Conservation (phyloP, 306 rosid species). For the Cajanus cajan region DNA sequence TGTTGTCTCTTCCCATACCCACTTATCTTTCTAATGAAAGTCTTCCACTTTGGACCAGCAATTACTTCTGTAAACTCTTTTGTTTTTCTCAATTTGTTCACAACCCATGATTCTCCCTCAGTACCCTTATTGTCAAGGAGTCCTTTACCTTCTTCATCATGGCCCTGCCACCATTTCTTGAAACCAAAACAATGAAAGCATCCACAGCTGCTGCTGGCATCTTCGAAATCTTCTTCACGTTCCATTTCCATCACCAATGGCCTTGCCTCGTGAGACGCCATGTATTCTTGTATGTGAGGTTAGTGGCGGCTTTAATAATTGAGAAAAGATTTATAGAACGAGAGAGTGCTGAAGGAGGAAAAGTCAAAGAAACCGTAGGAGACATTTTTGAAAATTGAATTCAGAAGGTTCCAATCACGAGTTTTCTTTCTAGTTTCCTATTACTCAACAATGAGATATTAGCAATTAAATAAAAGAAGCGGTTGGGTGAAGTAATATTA, state of each 20-base stretch:
- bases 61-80: conserved; percentile 59
- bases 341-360: conserved; percentile 25
- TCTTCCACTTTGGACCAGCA: conserved; percentile 83
- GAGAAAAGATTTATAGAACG: conserved; percentile 23
- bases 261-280: conserved; percentile 43
- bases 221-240: conserved; percentile 33
- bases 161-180: conserved; percentile 29
- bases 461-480: neutral
- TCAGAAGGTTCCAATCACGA: conserved; percentile 8
- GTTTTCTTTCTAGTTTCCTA: neutral
- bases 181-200: conserved; percentile 44
- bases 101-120: conserved; percentile 48
- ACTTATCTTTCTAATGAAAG: conserved; percentile 61
- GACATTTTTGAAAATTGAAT: conserved; percentile 26
- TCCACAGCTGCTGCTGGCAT: conserved; percentile 35
- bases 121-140: conserved; percentile 27
- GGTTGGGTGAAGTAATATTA: neutral
- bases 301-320: neutral
- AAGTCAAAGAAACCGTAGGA: conserved; percentile 39
- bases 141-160: conserved; percentile 14
- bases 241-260: conserved; percentile 41
- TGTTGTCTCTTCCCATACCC: conserved; percentile 36
- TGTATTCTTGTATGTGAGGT: conserved; percentile 1
- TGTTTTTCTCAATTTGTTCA: conserved; percentile 41
- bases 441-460: neutral